Conservation (phyloP, 2,329 filamentous ascomycete genomes). For the Periconia digitata region DNA sequence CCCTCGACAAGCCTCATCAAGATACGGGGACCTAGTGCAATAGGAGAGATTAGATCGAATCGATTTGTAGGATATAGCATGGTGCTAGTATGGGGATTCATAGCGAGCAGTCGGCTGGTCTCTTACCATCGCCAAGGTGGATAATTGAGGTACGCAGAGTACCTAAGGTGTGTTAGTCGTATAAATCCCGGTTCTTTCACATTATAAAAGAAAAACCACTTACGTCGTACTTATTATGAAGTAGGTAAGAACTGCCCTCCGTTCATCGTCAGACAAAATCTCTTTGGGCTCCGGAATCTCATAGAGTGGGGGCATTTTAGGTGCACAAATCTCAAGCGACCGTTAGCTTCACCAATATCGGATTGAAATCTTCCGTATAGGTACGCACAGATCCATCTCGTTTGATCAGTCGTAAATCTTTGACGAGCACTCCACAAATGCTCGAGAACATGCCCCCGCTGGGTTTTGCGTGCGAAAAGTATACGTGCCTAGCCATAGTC, state of each 20-base stretch:
- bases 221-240: slow-evolving; percentile 48
- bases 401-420: slow-evolving; percentile 9
- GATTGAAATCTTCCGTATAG: neutral
- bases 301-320: slow-evolving; percentile 8
- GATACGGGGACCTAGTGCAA: slow-evolving; percentile 35
- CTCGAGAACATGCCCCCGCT: slow-evolving; percentile 10
- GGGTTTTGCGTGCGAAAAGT: slow-evolving; percentile 10
- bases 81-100: neutral
- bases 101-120: too few relatives aligned
- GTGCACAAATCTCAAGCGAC: slow-evolving; percentile 3
- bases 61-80: neutral
- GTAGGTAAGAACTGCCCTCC: slow-evolving; percentile 51
- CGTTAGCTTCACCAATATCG: slow-evolving; percentile 2
- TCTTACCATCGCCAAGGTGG: slow-evolving; percentile 55
- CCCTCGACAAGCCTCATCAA: slow-evolving; percentile 58
- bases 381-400: neutral
- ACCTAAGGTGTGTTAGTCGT: slow-evolving; percentile 10
- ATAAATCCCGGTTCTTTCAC: too few relatives aligned
- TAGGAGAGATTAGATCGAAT: neutral
- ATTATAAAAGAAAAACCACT: slow-evolving; percentile 9
- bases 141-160: slow-evolving; percentile 1
- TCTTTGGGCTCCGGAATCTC: slow-evolving; percentile 19
- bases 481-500: slow-evolving; percentile 15
- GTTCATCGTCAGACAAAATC: slow-evolving; percentile 50
- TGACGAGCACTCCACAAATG: slow-evolving; percentile 10